Evolutionary conservation across 2,329 filamentous ascomycete species (phyloP).

Genomic region (Hymenoscyphus scutula): DNA sequence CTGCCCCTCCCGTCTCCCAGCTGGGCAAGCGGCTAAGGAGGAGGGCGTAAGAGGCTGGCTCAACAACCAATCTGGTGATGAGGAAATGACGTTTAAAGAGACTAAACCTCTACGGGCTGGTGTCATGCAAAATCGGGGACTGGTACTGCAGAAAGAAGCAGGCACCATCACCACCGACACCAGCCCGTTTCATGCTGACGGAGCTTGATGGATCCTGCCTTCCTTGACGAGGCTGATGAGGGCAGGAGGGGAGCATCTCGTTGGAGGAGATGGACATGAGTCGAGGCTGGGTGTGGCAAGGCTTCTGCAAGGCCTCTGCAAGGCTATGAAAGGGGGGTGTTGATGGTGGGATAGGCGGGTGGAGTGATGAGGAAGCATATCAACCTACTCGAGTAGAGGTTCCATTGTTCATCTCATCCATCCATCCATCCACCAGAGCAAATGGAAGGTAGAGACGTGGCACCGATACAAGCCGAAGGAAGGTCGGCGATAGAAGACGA

Average conservation of each 20-base stretch:
- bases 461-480: conserved; percentile 1
- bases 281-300: background rate
- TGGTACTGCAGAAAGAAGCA: background rate
- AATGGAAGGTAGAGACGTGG: background rate
- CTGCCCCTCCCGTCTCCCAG: background rate
- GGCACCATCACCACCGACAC: too few relatives aligned
- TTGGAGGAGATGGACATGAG: background rate
- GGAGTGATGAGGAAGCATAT: background rate
- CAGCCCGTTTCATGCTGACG: background rate
- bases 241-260: background rate
- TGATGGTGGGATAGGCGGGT: background rate
- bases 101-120: background rate
- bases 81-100: background rate
- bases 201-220: conserved; percentile 3
- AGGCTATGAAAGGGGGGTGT: background rate
- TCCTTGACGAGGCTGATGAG: background rate
- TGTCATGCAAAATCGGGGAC: background rate
- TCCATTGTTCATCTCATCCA: too few relatives aligned
- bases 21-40: background rate
- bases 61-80: background rate
- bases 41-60: too few relatives aligned
- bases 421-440: too few relatives aligned
- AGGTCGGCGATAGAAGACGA: background rate
- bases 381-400: too few relatives aligned
- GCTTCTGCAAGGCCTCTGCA: too few relatives aligned